These are phyloP conservation scores for Aspergillus viridinutans DNA, from an alignment of 2,329 filamentous ascomycete genomes.

Conservation along the genomic window DNA sequence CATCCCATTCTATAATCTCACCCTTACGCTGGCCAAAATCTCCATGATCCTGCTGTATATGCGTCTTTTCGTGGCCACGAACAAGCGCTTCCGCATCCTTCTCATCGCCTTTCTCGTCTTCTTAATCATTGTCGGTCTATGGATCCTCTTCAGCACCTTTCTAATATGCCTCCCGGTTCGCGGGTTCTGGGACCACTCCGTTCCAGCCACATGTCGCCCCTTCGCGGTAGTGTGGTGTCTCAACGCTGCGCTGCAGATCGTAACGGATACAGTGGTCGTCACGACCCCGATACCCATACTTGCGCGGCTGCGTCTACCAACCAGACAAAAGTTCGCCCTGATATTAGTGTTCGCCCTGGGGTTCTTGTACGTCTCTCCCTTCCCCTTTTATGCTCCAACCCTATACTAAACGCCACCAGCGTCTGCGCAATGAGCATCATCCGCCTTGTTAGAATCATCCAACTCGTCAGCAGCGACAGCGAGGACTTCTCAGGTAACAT, in stretches of 20 bases:
- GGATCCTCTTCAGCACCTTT: constrained; percentile 25
- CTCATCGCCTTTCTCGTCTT: constrained; percentile 15
- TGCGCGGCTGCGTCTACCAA: constrained; percentile 18
- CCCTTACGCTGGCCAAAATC: constrained; percentile 28
- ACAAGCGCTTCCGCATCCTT: constrained; percentile 17
- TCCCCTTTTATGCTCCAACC: background rate
- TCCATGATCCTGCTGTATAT: constrained; percentile 29
- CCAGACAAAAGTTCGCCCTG: constrained; percentile 20
- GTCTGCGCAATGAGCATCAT: constrained; percentile 25
- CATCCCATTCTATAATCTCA: constrained; percentile 33
- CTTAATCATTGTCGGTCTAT: constrained; percentile 21
- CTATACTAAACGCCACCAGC: constrained; percentile 9
- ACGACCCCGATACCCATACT: constrained; percentile 25
- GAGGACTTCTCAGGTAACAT: constrained; percentile 19
- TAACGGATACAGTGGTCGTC: constrained; percentile 22
- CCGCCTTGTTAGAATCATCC: constrained; percentile 18
- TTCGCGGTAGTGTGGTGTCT: constrained; percentile 21
- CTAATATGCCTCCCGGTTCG: constrained; percentile 24
- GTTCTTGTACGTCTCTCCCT: constrained; percentile 19
- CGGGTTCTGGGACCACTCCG: constrained; percentile 19
- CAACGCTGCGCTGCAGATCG: constrained; percentile 27
- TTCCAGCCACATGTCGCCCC: constrained; percentile 17
- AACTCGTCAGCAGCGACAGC: constrained; percentile 6
- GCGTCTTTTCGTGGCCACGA: constrained; percentile 26
- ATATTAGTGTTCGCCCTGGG: constrained; percentile 27